A percentile compares a stretch with the other conserved stretches of the same genome.
These are phyloP conservation scores for Raphanus hybrid DNA, from an alignment of 441 rosid genomes.

Conservation along the genomic window DNA sequence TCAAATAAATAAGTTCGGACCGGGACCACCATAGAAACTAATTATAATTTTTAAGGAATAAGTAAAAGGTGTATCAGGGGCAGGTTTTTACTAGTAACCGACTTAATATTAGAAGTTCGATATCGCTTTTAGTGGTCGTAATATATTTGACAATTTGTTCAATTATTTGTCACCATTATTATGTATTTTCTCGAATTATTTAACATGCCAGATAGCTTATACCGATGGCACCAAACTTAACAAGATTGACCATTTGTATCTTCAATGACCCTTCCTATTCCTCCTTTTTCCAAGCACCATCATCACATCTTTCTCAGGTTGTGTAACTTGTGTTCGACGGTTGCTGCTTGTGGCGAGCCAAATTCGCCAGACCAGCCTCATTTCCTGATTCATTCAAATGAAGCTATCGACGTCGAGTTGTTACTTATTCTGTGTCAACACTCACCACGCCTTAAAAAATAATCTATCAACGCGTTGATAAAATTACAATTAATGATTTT, in stretches of 20 bases:
- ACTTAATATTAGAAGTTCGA: background rate
- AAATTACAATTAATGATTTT: background rate
- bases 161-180: background rate
- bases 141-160: background rate
- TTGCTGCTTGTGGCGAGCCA: background rate
- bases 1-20: background rate
- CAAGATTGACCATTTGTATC: background rate
- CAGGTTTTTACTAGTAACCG: background rate
- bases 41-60: background rate
- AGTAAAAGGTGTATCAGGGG: constrained; percentile 1
- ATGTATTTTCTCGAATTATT: background rate
- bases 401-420: background rate
- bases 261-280: background rate
- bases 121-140: background rate
- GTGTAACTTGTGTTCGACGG: background rate
- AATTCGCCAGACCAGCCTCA: background rate
- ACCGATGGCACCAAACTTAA: background rate
- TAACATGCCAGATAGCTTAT: background rate
- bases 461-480: background rate
- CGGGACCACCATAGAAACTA: background rate
- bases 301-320: background rate
- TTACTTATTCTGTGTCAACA: background rate
- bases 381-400: background rate
- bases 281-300: background rate
- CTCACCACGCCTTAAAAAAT: background rate